A percentile compares a stretch with the other conserved stretches of the same genome.
These are phyloP conservation scores for Prunus campanulata DNA, from an alignment of 306 rosid species.

Conservation along the genomic window DNA sequence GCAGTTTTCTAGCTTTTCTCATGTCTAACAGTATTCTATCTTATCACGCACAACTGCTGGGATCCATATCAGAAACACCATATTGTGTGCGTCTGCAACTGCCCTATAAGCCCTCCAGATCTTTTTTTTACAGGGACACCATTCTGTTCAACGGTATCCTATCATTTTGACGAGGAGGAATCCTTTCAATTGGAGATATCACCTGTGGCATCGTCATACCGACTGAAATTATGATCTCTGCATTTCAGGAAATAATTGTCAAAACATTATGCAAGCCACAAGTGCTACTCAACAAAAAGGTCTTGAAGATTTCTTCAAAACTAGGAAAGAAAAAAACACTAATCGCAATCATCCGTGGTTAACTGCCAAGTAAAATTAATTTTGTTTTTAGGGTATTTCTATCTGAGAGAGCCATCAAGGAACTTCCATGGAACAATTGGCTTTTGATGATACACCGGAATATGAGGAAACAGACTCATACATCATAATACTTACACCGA, in stretches of 20 bases:
- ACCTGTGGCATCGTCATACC: conserved; percentile 93
- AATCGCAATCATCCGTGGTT: neutral
- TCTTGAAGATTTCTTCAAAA: neutral
- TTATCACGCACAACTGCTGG: neutral
- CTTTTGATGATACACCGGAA: neutral
- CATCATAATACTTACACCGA: neutral
- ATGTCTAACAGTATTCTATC: conserved; percentile 1
- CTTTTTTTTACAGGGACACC: conserved; percentile 27
- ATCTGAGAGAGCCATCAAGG: neutral
- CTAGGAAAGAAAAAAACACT: neutral
- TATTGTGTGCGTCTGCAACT: neutral
- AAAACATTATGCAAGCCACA: neutral
- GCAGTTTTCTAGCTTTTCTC: neutral
- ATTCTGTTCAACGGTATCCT: conserved; percentile 59
- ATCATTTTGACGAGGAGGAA: conserved; percentile 42
- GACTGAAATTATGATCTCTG: conserved; percentile 89
- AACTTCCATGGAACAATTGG: neutral
- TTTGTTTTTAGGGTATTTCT: too few species aligned
- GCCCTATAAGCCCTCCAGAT: neutral
- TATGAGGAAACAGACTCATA: neutral
- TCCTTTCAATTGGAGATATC: conserved; percentile 66
- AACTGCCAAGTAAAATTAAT: neutral
- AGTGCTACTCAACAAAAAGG: neutral
- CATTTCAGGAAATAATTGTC: conserved; percentile 20
- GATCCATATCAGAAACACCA: neutral